Base-by-base conservation (phyloP, 257 asterid species). In the Ballota nigra region DNA sequence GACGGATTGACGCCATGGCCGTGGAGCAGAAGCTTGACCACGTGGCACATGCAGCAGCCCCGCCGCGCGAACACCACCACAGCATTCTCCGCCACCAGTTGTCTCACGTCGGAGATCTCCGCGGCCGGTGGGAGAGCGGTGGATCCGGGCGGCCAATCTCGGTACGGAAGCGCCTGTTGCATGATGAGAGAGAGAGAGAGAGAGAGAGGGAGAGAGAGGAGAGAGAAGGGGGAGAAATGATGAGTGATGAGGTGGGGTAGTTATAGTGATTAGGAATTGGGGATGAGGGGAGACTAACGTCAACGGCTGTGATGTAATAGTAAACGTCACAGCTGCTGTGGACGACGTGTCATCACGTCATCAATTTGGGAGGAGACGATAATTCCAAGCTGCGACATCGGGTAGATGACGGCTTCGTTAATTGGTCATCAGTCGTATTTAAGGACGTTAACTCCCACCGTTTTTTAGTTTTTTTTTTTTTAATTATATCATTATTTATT, bases 21-120 rank as follows among this genome's bases (percentile, higher is more conserved):
- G 12, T 79, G 78, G 16, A 92, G 83, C 74, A 92, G 23, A 4
- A 80, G 87, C 88, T 82, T 81, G 53, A 88, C 77, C 15, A 87
- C 97, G 81, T 85, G 85, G 80, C 95, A 88, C 97, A 92, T 90
- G 87, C 92, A 88, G 77, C 98, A 92, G 10, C 87, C 96, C 8
- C 80, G 78, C 86, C 85, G 70, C 2, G 92, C 93, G 13, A 92
- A 77, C 36, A 85, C 90, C 28, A 88, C 88, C 80, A 90, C 90
- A 0, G 97, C 87, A 45, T 84, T 88, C 13, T 92, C 98, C 9
- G 84, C 59, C 72, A 86, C 85, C 77, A 81, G 8, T 34, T 76
- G 79, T 3, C 58, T 47, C 66, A 68, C 75, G 20, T 73, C 15
- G 23, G 69, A 24, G 28, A 33, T 33, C 38, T 43, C 79, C 1